Conservation (phyloP, 371 early-diverging fungal genomes). For the Capillidium heterosporum region DNA sequence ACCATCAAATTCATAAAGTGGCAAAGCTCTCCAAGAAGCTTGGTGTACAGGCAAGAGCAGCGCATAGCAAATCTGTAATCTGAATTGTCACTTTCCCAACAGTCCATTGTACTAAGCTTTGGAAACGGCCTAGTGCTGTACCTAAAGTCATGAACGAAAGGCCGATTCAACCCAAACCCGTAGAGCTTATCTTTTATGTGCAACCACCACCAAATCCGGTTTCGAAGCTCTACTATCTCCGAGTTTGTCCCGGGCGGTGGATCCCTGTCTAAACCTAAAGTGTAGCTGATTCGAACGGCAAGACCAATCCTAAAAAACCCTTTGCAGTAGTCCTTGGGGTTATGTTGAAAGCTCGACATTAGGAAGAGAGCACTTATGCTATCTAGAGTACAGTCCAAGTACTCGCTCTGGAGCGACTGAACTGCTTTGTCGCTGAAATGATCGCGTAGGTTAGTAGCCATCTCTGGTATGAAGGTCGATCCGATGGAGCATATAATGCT, state of each 20-base stretch:
- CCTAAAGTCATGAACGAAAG: background rate
- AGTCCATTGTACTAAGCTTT: no score
- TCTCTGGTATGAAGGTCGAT: background rate
- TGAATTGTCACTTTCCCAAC: no score
- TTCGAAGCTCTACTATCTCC: background rate
- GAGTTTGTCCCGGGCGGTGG: background rate
- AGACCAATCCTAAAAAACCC: background rate
- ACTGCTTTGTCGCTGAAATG: background rate
- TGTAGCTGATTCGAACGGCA: conserved; percentile 12
- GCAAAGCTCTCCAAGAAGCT: background rate
- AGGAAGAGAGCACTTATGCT: background rate
- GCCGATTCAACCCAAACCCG: background rate
- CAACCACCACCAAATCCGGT: background rate
- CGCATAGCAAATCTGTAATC: no score
- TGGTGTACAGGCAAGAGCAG: no score
- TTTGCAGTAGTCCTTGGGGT: background rate
- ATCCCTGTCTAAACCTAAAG: background rate
- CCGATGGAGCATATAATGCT: conserved; percentile 2
- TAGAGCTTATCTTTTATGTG: background rate
- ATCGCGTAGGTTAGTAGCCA: background rate
- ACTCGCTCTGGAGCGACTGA: background rate
- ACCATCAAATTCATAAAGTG: background rate
- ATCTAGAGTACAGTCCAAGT: background rate
- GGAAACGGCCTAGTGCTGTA: no score
- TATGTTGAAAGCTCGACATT: background rate